Base-by-base conservation (phyloP, 2,329 filamentous ascomycete species). In the Colletotrichum sp. region DNA sequence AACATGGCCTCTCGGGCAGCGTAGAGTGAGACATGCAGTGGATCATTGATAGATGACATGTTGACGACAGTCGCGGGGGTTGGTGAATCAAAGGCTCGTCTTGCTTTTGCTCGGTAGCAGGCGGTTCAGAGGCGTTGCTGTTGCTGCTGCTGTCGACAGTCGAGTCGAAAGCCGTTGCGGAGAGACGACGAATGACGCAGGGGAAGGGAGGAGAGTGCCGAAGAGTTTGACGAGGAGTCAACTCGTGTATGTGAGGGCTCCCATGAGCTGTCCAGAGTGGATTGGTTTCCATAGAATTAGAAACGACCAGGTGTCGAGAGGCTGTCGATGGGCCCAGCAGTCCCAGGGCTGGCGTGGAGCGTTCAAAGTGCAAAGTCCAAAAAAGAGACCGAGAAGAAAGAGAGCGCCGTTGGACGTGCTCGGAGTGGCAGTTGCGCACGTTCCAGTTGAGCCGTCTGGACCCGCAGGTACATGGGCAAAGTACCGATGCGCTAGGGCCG, bases 1-100 rank as follows among this genome's bases (percentile, higher is more conserved):
- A 76, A 77, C 73, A 69, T 78, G 80, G 59, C 82, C 83, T 83
- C 77, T 84, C 79, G 80, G 82, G 82, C 79, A 73, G 72, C 63
- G 75, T 66, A 65, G 75, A 81, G 78, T 81, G 78, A 84, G 83
- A 85, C 83, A 84, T 80, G 78, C 76, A 77, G 76, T 74, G 73
- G 77, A 78, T 80, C 78, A 81, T 80, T 80, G 82, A 75, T 54
- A 51, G 67, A 75, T 66, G 64, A 62, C 65, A 69, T 64, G 57
- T 69, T 71, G 66, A 71, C 74, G 74, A 70, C 69, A 51, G 66
- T 63, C 29, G 55, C 31, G 29, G 24, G 38, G 13, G 62, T 31
- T 36, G 63, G 68, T 71, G 34, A 63, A 67, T 58, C 55, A 51
- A 38, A 24, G 6, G 62, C 47, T 34, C 38, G 38, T 47, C 21